phyloP scores from a whole-genome alignment of 2,329 filamentous ascomycete genomes.

The Venturia oleaginea region DNA sequence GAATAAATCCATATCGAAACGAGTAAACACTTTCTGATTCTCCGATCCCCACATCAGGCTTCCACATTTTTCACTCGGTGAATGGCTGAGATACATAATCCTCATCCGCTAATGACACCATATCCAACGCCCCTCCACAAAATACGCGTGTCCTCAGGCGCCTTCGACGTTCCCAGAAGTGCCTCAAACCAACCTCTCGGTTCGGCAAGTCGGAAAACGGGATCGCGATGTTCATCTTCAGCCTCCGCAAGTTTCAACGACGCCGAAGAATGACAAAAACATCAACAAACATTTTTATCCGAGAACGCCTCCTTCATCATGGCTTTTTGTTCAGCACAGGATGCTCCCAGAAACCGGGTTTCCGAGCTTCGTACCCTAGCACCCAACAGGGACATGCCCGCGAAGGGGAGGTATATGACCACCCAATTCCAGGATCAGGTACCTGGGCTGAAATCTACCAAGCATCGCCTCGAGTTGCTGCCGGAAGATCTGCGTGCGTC shows the following conservation, averaged over 20 bases:
- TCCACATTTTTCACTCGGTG: neutral
- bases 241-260: neutral
- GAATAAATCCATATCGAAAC: neutral
- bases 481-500: neutral
- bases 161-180: neutral
- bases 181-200: neutral
- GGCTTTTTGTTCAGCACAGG: neutral
- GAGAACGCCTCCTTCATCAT: conserved; percentile 1
- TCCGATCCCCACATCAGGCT: neutral
- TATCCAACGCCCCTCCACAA: neutral
- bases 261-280: neutral
- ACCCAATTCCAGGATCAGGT: neutral
- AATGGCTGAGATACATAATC: neutral
- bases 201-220: neutral
- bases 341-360: conserved; percentile 4
- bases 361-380: neutral
- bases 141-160: neutral
- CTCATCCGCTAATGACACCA: neutral
- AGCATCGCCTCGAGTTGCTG: conserved; percentile 3
- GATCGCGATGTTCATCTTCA: neutral
- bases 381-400: neutral
- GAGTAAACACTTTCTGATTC: neutral
- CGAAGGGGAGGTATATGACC: neutral
- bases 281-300: neutral
- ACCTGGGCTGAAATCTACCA: neutral